Conservation (phyloP, 2,329 filamentous ascomycete genomes). For the Fusarium newnesense region DNA sequence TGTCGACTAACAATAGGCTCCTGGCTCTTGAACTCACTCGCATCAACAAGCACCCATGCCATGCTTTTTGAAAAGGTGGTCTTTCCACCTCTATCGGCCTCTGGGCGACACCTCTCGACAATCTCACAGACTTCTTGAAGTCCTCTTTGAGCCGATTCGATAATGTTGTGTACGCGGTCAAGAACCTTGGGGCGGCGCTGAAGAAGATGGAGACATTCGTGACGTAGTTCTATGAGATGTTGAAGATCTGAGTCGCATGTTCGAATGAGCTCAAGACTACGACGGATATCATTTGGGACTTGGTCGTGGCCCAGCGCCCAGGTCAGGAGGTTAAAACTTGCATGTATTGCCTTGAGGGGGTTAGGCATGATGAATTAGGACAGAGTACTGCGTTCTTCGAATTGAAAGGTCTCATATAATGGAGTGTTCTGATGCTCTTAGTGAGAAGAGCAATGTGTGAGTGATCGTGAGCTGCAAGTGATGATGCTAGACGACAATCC, state of each 20-base stretch:
- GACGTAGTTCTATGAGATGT: slow-evolving; percentile 47
- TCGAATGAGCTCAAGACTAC: slow-evolving; percentile 46
- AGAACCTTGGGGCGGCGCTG: slow-evolving; percentile 40
- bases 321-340: slow-evolving; percentile 28
- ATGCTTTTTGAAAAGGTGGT: slow-evolving; percentile 35
- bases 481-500: not conserved
- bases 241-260: slow-evolving; percentile 48
- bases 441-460: not conserved
- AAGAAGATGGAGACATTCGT: slow-evolving; percentile 42
- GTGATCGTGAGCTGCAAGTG: not conserved
- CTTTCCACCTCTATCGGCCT: slow-evolving; percentile 28
- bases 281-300: slow-evolving; percentile 42
- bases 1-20: slow-evolving; percentile 44
- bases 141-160: slow-evolving; percentile 41
- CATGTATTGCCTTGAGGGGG: slow-evolving; percentile 16
- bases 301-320: slow-evolving; percentile 39
- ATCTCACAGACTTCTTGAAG: slow-evolving; percentile 44
- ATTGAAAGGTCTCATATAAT: too few species aligned
- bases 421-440: not conserved
- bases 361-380: slow-evolving; percentile 10
- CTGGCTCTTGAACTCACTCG: slow-evolving; percentile 40
- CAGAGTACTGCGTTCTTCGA: too few species aligned
- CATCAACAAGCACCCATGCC: slow-evolving; percentile 42
- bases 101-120: slow-evolving; percentile 45
- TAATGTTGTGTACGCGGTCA: slow-evolving; percentile 44